phyloP scores from a whole-genome alignment of 2,329 filamentous ascomycete genomes.

The Claviceps paspali region DNA sequence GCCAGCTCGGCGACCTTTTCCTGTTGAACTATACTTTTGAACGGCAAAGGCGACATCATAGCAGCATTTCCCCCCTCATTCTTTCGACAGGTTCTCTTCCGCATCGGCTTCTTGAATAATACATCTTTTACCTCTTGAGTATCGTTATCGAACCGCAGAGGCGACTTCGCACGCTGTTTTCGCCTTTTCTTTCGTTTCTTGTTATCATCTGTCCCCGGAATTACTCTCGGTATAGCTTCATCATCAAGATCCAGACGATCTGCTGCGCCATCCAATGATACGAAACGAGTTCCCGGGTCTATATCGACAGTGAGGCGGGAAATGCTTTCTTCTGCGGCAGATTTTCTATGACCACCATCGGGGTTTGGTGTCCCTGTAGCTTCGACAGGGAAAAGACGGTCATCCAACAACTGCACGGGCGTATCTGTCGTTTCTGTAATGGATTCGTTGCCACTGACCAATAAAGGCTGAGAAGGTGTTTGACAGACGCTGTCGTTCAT shows the following conservation, averaged over 20 bases:
- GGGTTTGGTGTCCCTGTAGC: not conserved
- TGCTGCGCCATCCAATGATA: not conserved
- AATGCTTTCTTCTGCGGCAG: not conserved
- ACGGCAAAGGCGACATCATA: not conserved
- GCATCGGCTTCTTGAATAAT: conserved; percentile 1
- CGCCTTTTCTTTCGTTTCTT: conserved; percentile 9
- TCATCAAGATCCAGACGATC: not conserved
- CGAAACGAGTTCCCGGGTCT: not conserved
- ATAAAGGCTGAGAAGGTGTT: not conserved
- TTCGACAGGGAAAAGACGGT: not conserved
- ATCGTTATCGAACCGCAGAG: conserved; percentile 17
- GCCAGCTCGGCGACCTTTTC: not conserved
- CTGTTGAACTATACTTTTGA: not conserved
- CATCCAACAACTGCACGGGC: no score
- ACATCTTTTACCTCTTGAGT: conserved; percentile 13
- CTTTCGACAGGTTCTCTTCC: not conserved
- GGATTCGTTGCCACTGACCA: not conserved
- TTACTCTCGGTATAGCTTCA: not conserved
- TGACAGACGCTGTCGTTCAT: not conserved
- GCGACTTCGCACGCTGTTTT: conserved; percentile 20
- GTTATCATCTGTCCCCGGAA: not conserved
- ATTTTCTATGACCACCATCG: not conserved
- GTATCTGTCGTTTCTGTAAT: no score
- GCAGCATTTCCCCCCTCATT: not conserved
- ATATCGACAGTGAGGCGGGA: not conserved